These are phyloP conservation scores for Taxillus chinensis DNA, from an alignment of 164 flowering plant genomes.

Conservation along the genomic window DNA sequence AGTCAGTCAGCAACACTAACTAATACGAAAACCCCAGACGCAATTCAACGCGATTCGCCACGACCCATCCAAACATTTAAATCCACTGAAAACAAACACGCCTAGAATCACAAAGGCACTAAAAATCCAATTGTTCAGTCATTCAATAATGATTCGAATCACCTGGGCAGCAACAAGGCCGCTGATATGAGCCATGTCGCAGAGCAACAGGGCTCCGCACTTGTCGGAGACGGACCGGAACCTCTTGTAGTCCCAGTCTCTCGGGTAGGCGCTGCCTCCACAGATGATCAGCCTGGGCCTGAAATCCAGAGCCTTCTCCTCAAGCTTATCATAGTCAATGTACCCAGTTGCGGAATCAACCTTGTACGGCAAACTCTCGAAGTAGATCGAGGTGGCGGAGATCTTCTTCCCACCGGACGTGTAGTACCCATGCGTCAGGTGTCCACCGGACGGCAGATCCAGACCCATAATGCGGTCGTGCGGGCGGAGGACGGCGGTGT, in stretches of 20 bases:
- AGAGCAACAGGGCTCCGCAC: conserved; percentile 82
- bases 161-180: conserved; percentile 99
- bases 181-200: conserved; percentile 98
- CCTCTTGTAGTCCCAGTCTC: conserved; percentile 88
- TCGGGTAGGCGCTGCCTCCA: conserved; percentile 95
- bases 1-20: no score
- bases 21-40: no score
- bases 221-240: conserved; percentile 77
- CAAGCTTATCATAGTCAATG: conserved; percentile 84
- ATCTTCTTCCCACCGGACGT: conserved; percentile 95
- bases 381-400: conserved; percentile 92
- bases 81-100: no score
- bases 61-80: no score
- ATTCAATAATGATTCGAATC: neutral
- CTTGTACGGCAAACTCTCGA: conserved; percentile 99
- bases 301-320: conserved; percentile 98
- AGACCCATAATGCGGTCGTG: conserved; percentile 97
- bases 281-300: conserved; percentile 90
- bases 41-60: no score
- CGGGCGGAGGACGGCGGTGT: conserved; percentile 84
- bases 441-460: conserved; percentile 94
- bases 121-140: no score
- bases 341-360: conserved; percentile 66
- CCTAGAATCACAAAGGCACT: no score
- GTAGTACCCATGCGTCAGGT: conserved; percentile 91